A percentile compares a stretch with the other conserved stretches of the same genome.
phyloP scores from a whole-genome alignment of 148 eudicot species.

The Diospyros lotus region DNA sequence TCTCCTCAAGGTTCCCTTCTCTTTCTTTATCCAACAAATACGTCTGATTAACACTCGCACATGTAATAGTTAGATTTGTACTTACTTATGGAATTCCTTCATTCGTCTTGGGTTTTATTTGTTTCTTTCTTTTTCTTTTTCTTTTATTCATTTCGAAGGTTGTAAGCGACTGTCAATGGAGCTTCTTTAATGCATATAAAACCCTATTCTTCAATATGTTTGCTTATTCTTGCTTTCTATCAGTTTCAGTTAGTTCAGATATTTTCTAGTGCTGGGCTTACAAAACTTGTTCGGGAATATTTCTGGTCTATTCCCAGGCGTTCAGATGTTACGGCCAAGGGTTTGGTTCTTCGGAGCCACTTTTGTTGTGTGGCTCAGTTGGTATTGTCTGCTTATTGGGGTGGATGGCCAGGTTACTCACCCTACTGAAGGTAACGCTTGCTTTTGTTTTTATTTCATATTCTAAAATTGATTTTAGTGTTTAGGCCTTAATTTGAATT shows the following conservation, averaged over 20 bases:
- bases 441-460: neutral
- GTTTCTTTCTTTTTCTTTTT: neutral
- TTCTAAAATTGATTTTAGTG: neutral
- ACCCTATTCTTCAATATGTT: neutral
- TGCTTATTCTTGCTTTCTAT: neutral
- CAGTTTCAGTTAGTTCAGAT: conserved; percentile 9
- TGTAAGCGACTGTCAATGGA: too few species aligned
- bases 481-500: too few species aligned
- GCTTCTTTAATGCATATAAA: neutral
- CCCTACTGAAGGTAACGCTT: conserved; percentile 20
- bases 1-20: neutral
- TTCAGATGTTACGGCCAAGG: conserved; percentile 14
- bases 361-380: conserved; percentile 10
- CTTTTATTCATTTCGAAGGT: neutral
- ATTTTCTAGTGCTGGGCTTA: neutral
- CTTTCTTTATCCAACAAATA: neutral
- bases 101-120: too few species aligned
- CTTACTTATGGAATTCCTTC: neutral
- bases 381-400: conserved; percentile 14
- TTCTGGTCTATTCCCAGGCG: conserved; percentile 1
- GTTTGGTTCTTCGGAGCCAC: conserved; percentile 7
- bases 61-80: neutral
- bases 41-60: neutral
- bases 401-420: conserved; percentile 17
- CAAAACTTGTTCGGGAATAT: neutral